Evolutionary conservation across 2,329 filamentous ascomycete species (phyloP), one percentile per base, ranked within the genome.

Genomic region (Sphaerostilbella broomeana): DNA sequence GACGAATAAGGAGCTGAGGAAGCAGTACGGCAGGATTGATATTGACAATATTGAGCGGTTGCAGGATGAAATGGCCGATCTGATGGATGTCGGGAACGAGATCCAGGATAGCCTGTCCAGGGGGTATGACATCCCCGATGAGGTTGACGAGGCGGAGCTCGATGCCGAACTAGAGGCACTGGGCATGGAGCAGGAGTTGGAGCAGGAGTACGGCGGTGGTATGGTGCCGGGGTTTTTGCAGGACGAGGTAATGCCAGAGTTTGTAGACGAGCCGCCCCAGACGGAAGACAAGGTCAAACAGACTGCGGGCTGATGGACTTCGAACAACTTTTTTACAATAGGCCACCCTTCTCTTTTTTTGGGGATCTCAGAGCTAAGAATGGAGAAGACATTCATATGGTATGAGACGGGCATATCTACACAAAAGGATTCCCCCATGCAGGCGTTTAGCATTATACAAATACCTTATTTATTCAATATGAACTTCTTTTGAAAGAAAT

Each of bases 51-150:
- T 98, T 53, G 92, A 98, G 73, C 75, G 84, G 51, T 77, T 98
- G 73, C 90, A 98, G 75, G 92, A 98, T 60, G 90, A 98, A 67
- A 97, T 98, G 92, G 89, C 89, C 5, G 92, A 98, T 64, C 63
- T 98, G 54, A 86, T 98, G 78, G 92, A 98, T 58, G 82, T 95
- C 45, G 90, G 92, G 4, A 97, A 97, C 63, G 92, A 98, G 63
- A 98, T 98, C 44, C 88, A 98, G 65, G 92, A 97, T 67, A 89
- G 84, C 50, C 83, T 98, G 42, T 83, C 84, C 45, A 68, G 92
- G 48, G 86, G 85, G 51, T 98, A 98, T 62, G 90, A 97, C 58
- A 75, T 98, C 24, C 92, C 92, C 0, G 92, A 98, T 55, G 92
- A 97, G 61, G 88, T 98, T 16, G 90, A 97, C 60, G 92, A 98